Evolutionary conservation across 805 yeast species (phyloP).

Genomic region (Deakozyma indianensis): DNA sequence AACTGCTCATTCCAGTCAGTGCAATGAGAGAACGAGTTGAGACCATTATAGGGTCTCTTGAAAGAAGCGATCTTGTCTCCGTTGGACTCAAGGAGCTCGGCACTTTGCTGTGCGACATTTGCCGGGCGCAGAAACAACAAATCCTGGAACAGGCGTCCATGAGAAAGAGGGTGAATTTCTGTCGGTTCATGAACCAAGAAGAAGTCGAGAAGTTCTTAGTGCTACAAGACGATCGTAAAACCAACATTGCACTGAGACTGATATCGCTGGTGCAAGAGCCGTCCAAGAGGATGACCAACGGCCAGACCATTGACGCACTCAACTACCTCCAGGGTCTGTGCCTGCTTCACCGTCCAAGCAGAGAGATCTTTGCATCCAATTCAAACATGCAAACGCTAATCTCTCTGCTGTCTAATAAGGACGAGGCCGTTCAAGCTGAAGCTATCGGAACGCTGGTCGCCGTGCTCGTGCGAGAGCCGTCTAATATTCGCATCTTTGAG

Average conservation of each 20-base stretch:
- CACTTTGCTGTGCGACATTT: neutral
- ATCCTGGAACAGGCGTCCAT: neutral
- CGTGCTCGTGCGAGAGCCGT: conserved; percentile 39
- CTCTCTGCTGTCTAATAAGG: neutral
- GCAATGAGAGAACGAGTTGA: neutral
- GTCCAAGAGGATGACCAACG: conserved; percentile 6
- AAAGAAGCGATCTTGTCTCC: neutral
- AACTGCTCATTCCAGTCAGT: too few species aligned
- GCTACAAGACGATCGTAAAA: conserved; percentile 39
- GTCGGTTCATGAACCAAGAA: neutral
- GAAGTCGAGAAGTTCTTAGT: conserved; percentile 22
- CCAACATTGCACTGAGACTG: conserved; percentile 31
- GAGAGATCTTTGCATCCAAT: conserved; percentile 16
- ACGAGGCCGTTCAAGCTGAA: conserved; percentile 20
- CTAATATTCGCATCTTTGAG: conserved; percentile 48
- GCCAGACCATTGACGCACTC: conserved; percentile 9
- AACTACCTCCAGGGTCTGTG: conserved; percentile 45
- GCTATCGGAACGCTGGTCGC: conserved; percentile 44
- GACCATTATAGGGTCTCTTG: neutral
- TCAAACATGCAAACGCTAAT: neutral
- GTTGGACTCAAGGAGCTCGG: neutral
- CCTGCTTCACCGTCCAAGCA: conserved; percentile 41
- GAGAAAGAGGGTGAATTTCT: neutral
- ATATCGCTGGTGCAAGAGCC: conserved; percentile 8
- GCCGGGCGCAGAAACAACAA: neutral